Evolutionary conservation across 1,139 yeast genomes (phyloP).

Genomic region (Taiozyma sp.): DNA sequence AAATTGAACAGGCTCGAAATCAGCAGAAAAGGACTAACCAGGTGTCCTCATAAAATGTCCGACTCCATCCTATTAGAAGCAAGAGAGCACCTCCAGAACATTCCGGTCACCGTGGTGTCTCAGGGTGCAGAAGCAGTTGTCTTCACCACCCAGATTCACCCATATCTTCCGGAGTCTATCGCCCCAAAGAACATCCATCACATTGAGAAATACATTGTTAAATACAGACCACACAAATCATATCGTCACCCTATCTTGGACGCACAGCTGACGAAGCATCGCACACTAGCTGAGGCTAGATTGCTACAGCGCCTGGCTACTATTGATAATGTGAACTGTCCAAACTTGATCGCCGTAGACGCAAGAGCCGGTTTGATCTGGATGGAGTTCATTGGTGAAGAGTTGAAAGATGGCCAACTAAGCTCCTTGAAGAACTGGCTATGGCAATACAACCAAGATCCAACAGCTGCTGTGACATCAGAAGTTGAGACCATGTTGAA

Average conservation of each 20-base stretch:
- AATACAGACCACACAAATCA: slow-evolving; percentile 84
- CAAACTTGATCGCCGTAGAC: slow-evolving; percentile 69
- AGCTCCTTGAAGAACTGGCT: slow-evolving; percentile 68
- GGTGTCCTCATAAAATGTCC: slow-evolving; percentile 26
- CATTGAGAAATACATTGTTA: slow-evolving; percentile 50
- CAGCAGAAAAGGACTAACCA: background rate
- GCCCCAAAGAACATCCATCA: slow-evolving; percentile 23
- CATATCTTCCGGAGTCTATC: slow-evolving; percentile 40
- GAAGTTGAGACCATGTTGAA: slow-evolving; percentile 39
- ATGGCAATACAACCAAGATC: slow-evolving; percentile 52
- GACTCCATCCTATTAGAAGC: slow-evolving; percentile 34
- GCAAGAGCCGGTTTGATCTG: slow-evolving; percentile 76
- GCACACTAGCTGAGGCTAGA: slow-evolving; percentile 85
- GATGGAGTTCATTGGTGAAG: slow-evolving; percentile 74
- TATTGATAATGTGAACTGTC: slow-evolving; percentile 57
- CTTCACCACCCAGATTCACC: slow-evolving; percentile 61
- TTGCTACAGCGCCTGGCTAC: slow-evolving; percentile 55
- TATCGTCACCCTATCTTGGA: slow-evolving; percentile 88
- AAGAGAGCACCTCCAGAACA: slow-evolving; percentile 37
- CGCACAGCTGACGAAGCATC: slow-evolving; percentile 63
- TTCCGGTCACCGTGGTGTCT: slow-evolving; percentile 54
- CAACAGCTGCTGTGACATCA: slow-evolving; percentile 26
- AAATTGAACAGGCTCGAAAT: background rate
- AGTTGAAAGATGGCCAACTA: slow-evolving; percentile 38
- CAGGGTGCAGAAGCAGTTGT: slow-evolving; percentile 98